Base-by-base conservation (phyloP, 306 rosid genomes). In the Lathyrus aphaca region DNA sequence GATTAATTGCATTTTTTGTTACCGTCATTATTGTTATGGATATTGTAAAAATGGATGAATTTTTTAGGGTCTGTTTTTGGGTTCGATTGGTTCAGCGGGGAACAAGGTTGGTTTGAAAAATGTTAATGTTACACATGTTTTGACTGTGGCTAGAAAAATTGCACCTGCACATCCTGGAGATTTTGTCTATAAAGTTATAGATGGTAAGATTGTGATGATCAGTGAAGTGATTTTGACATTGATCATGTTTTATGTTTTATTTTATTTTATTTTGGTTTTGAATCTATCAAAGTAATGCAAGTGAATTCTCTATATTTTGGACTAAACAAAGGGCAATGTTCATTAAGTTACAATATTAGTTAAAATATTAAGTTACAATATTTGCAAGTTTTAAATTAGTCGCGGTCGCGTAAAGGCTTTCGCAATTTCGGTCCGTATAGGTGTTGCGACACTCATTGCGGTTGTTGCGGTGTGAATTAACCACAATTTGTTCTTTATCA, bases 41-140 rank as follows among this genome's bases (percentile, higher is more conserved):
- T 38, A 5, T 64, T 39, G 12, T 14, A 18, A 46, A 17, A 45
- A 50, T 18, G 21, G 37, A 8, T 17, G 29, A 11, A 13, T 62
- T 18, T 71, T 42, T 82, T 63, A 93, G 98, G 88, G 90, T 76
- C 82, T 93, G 63, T 93, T 74, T 85, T 66, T 93, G 84, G 99
- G 95, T 73, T 88, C 99, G 8, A 8, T 85, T 71, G 85, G 84
- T 76, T 74, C 96, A 74, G 95, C 95, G 6, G 15, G 39, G 53
- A 84, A 94, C 82, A 85, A 73, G 77, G 69, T 13, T 46, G 77
- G 61, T 63, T 85, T 88, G 81, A 85, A 90, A 77, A 70, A 50
- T 46, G 68, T 80, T 38, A 86, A 87, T 38, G 44, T 91, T 25
- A 87, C 95, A n/a, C 95, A 89, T 80, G 68, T 94, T 78, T 80